Base-by-base conservation (phyloP, 768 basidiomycete species). In the Termitomyces sp. region DNA sequence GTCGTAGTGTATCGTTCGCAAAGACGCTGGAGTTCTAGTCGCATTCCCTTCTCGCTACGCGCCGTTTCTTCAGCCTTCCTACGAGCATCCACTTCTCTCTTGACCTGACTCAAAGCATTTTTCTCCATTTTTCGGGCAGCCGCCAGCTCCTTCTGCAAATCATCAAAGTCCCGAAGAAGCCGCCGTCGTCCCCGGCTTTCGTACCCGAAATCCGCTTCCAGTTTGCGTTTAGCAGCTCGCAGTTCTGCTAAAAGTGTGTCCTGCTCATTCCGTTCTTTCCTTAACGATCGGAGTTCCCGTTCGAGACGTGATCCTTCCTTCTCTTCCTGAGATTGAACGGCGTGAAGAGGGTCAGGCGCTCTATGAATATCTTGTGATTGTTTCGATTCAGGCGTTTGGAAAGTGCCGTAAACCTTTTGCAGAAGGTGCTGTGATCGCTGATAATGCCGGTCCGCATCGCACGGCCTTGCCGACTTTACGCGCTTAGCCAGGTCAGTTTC, bases 41-140 rank as follows among this genome's bases (percentile, higher is more conserved):
- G 68, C 61, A 62, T 63, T 30, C 47, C 58, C 51, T 59, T 63
- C 65, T 70, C 70, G 33, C 44, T 44, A 78, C 63, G 79, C 83
- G 55, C 80, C 81, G 63, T 77, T 76, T 64, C 81, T 86, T 63
- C 92, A 84, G 73, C 81, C 77, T 68, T 84, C 85, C 72, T 86
- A 85, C 68, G 88, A 81, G 52, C 80, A 83, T 70, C 85, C 80
- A 66, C 82, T 79, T 69, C 82, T 61, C 59, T 69, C 57, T 62
- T 70, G 44, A 66, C 65, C 59, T 64, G 65, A 54, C 60, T 61
- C 61, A 70, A 57, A 45, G 72, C 72, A 46, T 63, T 62, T 37
- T 31, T 53, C 58, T 74, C 73, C 66, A 67, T 69, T 49, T 70
- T 67, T 18, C 67, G 68, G 15, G 73, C 70, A 2, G 54, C 55